A percentile compares a stretch with the other conserved stretches of the same genome.
Evolutionary conservation across 495 filamentous ascomycete genomes (phyloP).

Genomic region (Aspergillus baeticus): DNA sequence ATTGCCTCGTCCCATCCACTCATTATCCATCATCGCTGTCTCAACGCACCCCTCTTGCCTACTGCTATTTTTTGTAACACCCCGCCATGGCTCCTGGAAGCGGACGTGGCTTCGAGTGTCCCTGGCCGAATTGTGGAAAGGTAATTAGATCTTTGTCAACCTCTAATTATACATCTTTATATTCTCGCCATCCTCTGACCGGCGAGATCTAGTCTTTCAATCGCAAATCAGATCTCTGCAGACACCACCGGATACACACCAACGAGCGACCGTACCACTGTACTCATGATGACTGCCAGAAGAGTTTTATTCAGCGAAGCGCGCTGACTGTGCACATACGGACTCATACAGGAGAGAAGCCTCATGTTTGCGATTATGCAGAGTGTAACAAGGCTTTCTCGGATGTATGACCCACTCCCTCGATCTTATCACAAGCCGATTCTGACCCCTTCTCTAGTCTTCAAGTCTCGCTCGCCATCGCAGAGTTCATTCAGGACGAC

Average conservation of each 20-base stretch:
- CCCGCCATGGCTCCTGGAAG: conserved; percentile 43
- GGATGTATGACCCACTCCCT: conserved; percentile 58
- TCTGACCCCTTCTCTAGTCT: conserved; percentile 51
- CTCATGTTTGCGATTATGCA: conserved; percentile 75
- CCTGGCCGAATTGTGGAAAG: conserved; percentile 49
- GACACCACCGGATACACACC: conserved; percentile 88
- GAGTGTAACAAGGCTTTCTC: conserved; percentile 87
- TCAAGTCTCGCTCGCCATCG: conserved; percentile 85
- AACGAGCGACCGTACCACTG: conserved; percentile 84
- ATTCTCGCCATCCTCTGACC: neutral
- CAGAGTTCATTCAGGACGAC: conserved; percentile 81
- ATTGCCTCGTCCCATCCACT: conserved; percentile 11
- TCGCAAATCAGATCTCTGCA: conserved; percentile 86
- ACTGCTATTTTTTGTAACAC: conserved; percentile 8
- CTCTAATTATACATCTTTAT: neutral
- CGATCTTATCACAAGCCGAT: neutral
- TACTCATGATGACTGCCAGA: conserved; percentile 66
- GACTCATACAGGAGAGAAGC: conserved; percentile 88
- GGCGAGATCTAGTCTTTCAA: conserved; percentile 70
- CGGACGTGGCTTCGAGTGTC: conserved; percentile 47
- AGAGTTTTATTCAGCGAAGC: conserved; percentile 89
- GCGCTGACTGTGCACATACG: conserved; percentile 83
- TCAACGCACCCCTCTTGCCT: conserved; percentile 14
- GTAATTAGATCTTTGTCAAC: conserved; percentile 21
- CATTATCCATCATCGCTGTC: conserved; percentile 9